phyloP scores from a whole-genome alignment of 75 land plant genomes.

The Pinus albicaulis region DNA sequence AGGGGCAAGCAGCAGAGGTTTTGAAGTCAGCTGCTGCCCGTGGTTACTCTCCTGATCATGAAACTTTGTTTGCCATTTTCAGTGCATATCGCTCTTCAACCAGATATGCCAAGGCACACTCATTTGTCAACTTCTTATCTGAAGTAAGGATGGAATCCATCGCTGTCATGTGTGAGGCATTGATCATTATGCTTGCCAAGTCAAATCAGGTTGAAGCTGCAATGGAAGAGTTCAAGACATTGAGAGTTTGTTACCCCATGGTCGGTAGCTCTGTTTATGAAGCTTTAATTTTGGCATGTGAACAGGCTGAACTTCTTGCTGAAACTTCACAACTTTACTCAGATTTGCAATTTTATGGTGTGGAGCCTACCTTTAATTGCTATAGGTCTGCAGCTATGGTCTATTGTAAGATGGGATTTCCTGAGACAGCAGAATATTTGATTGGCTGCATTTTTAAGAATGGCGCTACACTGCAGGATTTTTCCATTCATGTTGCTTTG shows the following conservation, averaged over 20 bases:
- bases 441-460: constrained; percentile 20
- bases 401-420: constrained; percentile 63
- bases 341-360: constrained; percentile 55
- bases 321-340: constrained; percentile 61
- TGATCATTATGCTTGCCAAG: constrained; percentile 50
- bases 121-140: constrained; percentile 37
- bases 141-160: constrained; percentile 16
- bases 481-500: constrained; percentile 30
- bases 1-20: constrained; percentile 44
- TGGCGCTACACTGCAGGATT: constrained; percentile 25
- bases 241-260: neutral
- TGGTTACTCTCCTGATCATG: constrained; percentile 40
- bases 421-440: constrained; percentile 64
- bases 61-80: constrained; percentile 42
- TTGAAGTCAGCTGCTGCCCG: constrained; percentile 36
- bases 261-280: constrained; percentile 32
- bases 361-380: constrained; percentile 35
- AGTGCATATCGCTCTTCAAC: constrained; percentile 35
- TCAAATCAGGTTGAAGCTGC: constrained; percentile 52
- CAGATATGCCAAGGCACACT: constrained; percentile 30
- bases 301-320: constrained; percentile 35
- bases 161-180: constrained; percentile 29
- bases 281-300: constrained; percentile 48
- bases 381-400: constrained; percentile 27
- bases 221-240: constrained; percentile 45